Evolutionary conservation across 352 stramenopile species (phyloP), one percentile per base, ranked within the genome.

Genomic region (Phytophthora lateralis): DNA sequence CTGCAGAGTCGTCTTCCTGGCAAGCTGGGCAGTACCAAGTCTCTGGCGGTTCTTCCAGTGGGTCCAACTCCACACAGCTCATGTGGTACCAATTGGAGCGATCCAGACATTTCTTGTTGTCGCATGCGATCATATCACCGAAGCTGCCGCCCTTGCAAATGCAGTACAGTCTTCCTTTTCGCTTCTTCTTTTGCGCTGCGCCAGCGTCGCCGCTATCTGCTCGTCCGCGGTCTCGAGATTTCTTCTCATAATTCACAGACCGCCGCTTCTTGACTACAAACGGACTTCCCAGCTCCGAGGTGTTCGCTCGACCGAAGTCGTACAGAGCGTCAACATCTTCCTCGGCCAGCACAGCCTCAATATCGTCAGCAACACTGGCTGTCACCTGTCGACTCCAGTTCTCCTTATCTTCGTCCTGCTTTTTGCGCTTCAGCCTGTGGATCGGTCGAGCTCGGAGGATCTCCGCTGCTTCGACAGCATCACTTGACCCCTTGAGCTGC

Each of bases 21-120:
- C 80, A 91, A 27, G 69, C 70, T 55, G 82, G 84, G 41, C 82
- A 91, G 52, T 76, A 91, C 85, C 82, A 93, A n/a, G 78, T 90
- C 56, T 90, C 79, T 0, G 82, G 82, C 1, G 81, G 66, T 20
- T 89, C 71, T 38, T 78, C 37, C 3, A 66, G 42, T 8, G 77
- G 61, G 26, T 91, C 74, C 27, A 93, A 47, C 7, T 64, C 68
- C n/a, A 93, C 78, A 63, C 85, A 93, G 17, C 39, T 51, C 82
- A 91, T 91, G 69, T 93, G 85, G 58, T 89, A 93, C 85, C 85
- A 93, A 63, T 93, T 93, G 26, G 80, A 91, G 9, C 82, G 82
- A 51, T 93, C 85, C 6, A 76, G 61, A 44, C 85, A 93, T 37
- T 73, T 89, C 32, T 88, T 90, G 72, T 90, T 91, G 52, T 93